Conservation (phyloP, 1,284 basidiomycete species). For the Stygiomarasmius scandens region DNA sequence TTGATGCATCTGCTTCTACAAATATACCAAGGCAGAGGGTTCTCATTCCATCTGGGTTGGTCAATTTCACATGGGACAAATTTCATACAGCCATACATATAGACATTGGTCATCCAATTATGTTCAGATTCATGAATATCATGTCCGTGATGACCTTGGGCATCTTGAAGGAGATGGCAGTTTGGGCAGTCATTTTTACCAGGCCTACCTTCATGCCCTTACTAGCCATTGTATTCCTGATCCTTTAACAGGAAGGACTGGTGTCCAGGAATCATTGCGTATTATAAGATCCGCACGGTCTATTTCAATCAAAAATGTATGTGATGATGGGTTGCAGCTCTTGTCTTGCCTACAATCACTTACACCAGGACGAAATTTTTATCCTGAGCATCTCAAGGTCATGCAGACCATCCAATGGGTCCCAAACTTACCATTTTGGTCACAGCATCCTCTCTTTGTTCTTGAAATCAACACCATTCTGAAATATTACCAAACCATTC, state of each 20-base stretch:
- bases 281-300: conserved; percentile 39
- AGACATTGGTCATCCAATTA: not conserved
- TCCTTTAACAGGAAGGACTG: conserved; percentile 45
- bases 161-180: conserved; percentile 35
- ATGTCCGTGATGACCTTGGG: conserved; percentile 40
- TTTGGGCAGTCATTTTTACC: conserved; percentile 39
- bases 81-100: not conserved
- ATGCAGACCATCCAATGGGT: conserved; percentile 46
- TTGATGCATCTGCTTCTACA: not conserved
- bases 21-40: not conserved
- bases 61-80: not conserved
- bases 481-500: conserved; percentile 18
- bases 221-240: conserved; percentile 46
- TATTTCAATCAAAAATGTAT: conserved; percentile 40
- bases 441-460: conserved; percentile 31
- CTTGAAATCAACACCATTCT: conserved; percentile 18
- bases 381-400: conserved; percentile 36
- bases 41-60: not conserved
- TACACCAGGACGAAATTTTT: conserved; percentile 37
- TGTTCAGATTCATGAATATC: conserved; percentile 39
- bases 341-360: conserved; percentile 36
- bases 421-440: conserved; percentile 21
- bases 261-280: conserved; percentile 47
- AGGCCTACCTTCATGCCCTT: conserved; percentile 47
- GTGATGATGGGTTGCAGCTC: conserved; percentile 28